A percentile compares a stretch with the other conserved stretches of the same genome.
Evolutionary conservation across 305 asterid species (phyloP).

Genomic region (Andrographis paniculata): DNA sequence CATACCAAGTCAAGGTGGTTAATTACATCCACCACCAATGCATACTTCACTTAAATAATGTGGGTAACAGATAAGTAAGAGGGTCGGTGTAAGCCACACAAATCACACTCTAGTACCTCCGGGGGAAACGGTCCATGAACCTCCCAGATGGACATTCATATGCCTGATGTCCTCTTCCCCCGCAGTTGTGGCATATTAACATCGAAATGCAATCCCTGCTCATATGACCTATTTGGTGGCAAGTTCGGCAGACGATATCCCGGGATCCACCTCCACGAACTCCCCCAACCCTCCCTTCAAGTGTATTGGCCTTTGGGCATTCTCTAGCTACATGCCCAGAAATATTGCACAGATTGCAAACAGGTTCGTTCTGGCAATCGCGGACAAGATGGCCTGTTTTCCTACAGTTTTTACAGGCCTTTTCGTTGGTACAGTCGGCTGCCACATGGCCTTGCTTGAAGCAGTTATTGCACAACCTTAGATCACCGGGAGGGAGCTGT

Average conservation of each 20-base stretch:
- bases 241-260: slow-evolving; percentile 27
- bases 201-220: slow-evolving; percentile 30
- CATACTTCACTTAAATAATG: no score
- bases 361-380: slow-evolving; percentile 85
- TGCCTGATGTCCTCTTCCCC: slow-evolving; percentile 33
- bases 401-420: slow-evolving; percentile 97
- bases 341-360: slow-evolving; percentile 82
- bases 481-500: slow-evolving; percentile 74
- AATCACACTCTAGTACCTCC: no score
- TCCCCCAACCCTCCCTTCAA: slow-evolving; percentile 48
- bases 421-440: slow-evolving; percentile 85
- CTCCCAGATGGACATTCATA: slow-evolving; percentile 29
- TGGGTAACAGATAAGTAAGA: no score
- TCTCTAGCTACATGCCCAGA: slow-evolving; percentile 79
- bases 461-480: slow-evolving; percentile 96
- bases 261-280: slow-evolving; percentile 48
- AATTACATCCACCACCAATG: no score
- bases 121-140: slow-evolving; percentile 14
- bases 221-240: slow-evolving; percentile 28
- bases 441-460: slow-evolving; percentile 96
- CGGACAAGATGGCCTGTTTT: slow-evolving; percentile 91
- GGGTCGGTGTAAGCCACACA: no score
- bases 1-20: no score
- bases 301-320: slow-evolving; percentile 52
- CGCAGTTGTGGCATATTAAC: slow-evolving; percentile 28